These are phyloP conservation scores for Leishmania aethiopica DNA, from an alignment of 208 protist species.

Conservation along the genomic window DNA sequence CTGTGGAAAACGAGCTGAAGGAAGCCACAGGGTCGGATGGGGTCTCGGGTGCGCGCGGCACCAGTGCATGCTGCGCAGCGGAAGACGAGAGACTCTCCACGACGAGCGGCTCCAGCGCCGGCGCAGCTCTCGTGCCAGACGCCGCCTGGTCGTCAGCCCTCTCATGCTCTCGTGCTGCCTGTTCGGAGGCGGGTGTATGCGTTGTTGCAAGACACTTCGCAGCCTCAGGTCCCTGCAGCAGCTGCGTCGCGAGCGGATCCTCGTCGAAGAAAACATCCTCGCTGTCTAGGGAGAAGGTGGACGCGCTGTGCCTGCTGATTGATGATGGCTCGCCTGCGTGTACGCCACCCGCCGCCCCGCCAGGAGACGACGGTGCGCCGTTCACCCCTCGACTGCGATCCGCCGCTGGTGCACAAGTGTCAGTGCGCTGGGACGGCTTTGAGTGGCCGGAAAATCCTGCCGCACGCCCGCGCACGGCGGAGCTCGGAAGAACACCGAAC, in stretches of 20 bases:
- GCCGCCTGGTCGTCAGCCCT: neutral
- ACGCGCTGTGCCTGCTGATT: neutral
- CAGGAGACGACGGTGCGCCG: neutral
- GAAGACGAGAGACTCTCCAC: neutral
- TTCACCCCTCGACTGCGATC: neutral
- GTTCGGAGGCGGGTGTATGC: neutral
- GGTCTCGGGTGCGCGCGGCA: neutral
- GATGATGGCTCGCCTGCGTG: neutral
- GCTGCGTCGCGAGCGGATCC: slow-evolving; percentile 13
- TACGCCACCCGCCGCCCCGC: neutral
- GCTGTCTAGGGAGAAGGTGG: neutral
- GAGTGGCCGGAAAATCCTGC: neutral
- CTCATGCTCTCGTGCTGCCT: neutral
- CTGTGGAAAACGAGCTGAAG: no score
- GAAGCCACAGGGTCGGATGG: neutral
- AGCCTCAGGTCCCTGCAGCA: neutral
- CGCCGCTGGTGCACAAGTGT: neutral
- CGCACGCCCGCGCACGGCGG: no score
- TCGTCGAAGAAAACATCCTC: slow-evolving; percentile 36
- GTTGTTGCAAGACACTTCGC: neutral
- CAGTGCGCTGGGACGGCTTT: neutral
- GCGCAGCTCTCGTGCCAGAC: neutral
- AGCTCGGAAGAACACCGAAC: neutral
- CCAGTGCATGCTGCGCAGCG: neutral
- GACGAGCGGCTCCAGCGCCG: neutral